phyloP scores from a whole-genome alignment of 2,329 filamentous ascomycete genomes.

The Rasamsonia emersonii region DNA sequence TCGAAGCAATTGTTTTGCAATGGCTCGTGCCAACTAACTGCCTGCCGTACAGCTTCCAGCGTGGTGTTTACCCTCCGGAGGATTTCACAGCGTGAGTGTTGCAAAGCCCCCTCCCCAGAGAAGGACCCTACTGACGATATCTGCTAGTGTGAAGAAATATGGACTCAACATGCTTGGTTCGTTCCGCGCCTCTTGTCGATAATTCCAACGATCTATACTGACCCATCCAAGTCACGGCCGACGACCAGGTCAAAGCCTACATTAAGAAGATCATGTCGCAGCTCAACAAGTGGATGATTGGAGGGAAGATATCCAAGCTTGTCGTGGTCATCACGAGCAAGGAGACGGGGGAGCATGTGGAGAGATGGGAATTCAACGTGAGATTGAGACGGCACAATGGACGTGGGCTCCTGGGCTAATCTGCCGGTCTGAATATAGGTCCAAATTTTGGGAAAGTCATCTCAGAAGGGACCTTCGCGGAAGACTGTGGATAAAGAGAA shows the following conservation, averaged over 20 bases:
- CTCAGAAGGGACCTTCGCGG: slow-evolving; percentile 42
- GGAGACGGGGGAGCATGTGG: slow-evolving; percentile 91
- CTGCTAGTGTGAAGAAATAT: slow-evolving; percentile 81
- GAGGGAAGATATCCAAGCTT: slow-evolving; percentile 92
- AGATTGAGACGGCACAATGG: slow-evolving; percentile 5
- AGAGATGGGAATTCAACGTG: slow-evolving; percentile 97
- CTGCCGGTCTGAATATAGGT: slow-evolving; percentile 34
- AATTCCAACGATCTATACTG: slow-evolving; percentile 8
- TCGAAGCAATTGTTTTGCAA: slow-evolving; percentile 4
- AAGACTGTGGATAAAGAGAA: slow-evolving; percentile 62
- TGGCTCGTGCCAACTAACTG: too few species aligned
- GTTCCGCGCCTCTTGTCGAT: slow-evolving; percentile 12
- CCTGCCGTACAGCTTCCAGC: slow-evolving; percentile 60
- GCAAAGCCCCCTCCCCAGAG: too few species aligned
- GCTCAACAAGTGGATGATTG: slow-evolving; percentile 94
- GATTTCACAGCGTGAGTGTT: slow-evolving; percentile 77
- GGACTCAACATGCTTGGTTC: slow-evolving; percentile 89
- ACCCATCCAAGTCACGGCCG: slow-evolving; percentile 61
- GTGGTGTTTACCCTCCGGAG: slow-evolving; percentile 76
- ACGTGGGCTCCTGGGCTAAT: too few species aligned
- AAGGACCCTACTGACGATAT: background rate
- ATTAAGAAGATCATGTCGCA: slow-evolving; percentile 99
- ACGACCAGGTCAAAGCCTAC: slow-evolving; percentile 97
- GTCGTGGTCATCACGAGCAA: slow-evolving; percentile 96
- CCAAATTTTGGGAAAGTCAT: slow-evolving; percentile 47